Conservation (phyloP, 73 alveolate species). For the Paramecium bursaria region DNA sequence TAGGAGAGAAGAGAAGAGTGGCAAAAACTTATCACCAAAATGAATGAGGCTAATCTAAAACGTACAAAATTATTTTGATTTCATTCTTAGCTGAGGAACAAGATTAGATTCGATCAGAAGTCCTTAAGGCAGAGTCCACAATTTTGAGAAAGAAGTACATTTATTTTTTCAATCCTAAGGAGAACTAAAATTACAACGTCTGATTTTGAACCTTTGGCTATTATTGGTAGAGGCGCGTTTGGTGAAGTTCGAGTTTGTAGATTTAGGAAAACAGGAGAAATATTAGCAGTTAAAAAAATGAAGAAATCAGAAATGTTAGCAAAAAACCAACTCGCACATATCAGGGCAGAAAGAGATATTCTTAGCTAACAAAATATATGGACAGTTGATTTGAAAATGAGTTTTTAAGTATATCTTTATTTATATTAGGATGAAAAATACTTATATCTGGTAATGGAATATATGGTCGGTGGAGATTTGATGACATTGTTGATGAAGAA, state of each 20-base stretch:
- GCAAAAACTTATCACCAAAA: conserved; percentile 14
- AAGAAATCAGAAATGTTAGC: conserved; percentile 77
- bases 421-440: conserved; percentile 77
- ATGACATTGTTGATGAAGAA: conserved; percentile 78
- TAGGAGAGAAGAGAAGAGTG: conserved; percentile 62
- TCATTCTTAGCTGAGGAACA: conserved; percentile 7
- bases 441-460: conserved; percentile 85
- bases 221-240: conserved; percentile 85
- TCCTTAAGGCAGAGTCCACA: conserved; percentile 31
- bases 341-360: conserved; percentile 81
- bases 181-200: conserved; percentile 71
- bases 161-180: conserved; percentile 19
- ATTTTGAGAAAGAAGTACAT: conserved; percentile 51
- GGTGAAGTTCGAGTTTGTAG: conserved; percentile 86
- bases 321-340: conserved; percentile 80
- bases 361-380: conserved; percentile 77
- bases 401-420: conserved; percentile 70
- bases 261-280: conserved; percentile 72
- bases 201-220: conserved; percentile 80
- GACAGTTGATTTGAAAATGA: conserved; percentile 81
- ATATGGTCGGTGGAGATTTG: conserved; percentile 86
- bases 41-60: conserved; percentile 34
- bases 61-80: not conserved
- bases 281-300: conserved; percentile 83
- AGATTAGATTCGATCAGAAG: conserved; percentile 25